Evolutionary conservation across 169 alveolate species (phyloP).

Genomic region (Plasmodium relictum): DNA sequence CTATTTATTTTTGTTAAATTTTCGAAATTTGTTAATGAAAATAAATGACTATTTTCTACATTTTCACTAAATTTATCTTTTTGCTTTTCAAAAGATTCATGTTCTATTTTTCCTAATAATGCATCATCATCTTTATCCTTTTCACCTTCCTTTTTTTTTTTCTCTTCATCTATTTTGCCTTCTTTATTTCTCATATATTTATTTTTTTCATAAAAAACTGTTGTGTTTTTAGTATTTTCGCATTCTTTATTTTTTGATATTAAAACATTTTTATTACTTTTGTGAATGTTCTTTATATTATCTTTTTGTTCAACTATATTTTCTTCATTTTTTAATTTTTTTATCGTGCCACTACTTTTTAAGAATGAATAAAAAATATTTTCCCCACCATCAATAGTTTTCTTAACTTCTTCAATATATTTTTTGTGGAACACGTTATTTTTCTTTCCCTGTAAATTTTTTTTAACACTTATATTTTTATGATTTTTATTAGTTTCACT

Average conservation of each 20-base stretch:
- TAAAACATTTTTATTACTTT: background rate
- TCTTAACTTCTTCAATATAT: conserved; percentile 38
- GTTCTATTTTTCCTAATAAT: conserved; percentile 23
- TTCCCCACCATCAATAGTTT: conserved; percentile 5
- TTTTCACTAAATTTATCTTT: conserved; percentile 1
- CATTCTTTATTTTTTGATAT: background rate
- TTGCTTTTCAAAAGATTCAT: conserved; percentile 33
- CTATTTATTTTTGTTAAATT: conserved; percentile 15
- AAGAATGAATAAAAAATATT: conserved; percentile 20
- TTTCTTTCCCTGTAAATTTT: background rate
- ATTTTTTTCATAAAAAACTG: conserved; percentile 2
- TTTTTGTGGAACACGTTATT: background rate
- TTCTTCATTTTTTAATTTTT: background rate
- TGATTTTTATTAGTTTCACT: background rate
- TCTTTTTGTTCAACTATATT: background rate
- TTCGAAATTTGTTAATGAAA: conserved; percentile 7
- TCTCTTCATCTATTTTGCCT: conserved; percentile 5
- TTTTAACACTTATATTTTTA: background rate
- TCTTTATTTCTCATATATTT: background rate
- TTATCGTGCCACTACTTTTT: background rate
- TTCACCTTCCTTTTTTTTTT: background rate
- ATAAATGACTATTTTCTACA: conserved; percentile 10
- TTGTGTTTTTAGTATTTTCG: background rate
- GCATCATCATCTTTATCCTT: conserved; percentile 1
- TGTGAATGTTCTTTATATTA: background rate